phyloP scores from a whole-genome alignment of 768 basidiomycete species.

The Rickenella mellea region DNA sequence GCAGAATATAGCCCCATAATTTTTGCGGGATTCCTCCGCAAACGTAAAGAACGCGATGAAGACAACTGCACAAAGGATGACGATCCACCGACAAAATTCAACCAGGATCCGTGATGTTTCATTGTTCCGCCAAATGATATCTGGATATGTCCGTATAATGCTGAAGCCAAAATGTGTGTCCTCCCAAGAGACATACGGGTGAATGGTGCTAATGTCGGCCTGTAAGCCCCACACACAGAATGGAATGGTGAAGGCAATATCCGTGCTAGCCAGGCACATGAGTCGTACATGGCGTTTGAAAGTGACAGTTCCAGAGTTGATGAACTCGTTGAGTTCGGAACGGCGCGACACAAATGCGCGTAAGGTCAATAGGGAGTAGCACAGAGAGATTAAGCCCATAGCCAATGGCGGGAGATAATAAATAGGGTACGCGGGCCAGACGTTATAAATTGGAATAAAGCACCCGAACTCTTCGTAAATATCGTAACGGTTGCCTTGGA shows the following conservation, averaged over 20 bases:
- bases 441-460: neutral
- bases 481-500: constrained; percentile 22
- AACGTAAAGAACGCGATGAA: neutral
- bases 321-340: too few relatives aligned
- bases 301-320: too few relatives aligned
- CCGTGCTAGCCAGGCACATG: constrained; percentile 7
- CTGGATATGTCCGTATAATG: constrained; percentile 13
- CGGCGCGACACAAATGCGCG: too few relatives aligned
- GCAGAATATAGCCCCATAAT: neutral
- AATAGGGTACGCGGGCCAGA: too few relatives aligned
- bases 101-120: neutral
- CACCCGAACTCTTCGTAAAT: constrained; percentile 23
- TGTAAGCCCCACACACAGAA: constrained; percentile 9
- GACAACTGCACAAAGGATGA: neutral
- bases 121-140: constrained; percentile 5
- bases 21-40: neutral
- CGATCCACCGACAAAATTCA: neutral
- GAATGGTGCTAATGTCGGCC: constrained; percentile 9
- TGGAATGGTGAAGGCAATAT: constrained; percentile 12
- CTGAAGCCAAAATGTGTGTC: constrained; percentile 23
- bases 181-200: constrained; percentile 19
- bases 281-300: too few relatives aligned
- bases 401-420: too few relatives aligned
- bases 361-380: too few relatives aligned
- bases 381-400: too few relatives aligned